Base-by-base conservation (phyloP, 768 basidiomycete species). In the Solioccasus polychromus region DNA sequence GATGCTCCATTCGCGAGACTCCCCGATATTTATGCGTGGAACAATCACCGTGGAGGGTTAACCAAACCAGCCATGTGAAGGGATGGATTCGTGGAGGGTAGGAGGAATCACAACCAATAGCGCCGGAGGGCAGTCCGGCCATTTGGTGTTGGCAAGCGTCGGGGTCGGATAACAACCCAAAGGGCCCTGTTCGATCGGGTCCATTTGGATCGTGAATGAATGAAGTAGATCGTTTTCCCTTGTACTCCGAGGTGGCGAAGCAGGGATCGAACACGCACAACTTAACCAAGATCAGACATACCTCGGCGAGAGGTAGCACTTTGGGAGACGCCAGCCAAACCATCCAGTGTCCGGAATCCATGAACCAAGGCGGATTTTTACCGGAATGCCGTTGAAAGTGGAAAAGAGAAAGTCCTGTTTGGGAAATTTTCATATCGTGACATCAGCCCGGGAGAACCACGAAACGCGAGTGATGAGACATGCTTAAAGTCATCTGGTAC, bases 291-390 rank as follows among this genome's bases (percentile, higher is more conserved):
- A 47, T 45, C 19, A 44, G 24, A 44, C 45, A 25, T 39, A 50
- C 48, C 47, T 39, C 41, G 14, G 19, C 25, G 17, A 42, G 25
- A 23, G 35, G 49, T 34, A 45, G 32, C 46, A 39, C 28, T 39
- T 29, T 48, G 44, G 31, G 38, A 42, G 45, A 45, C 40, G 41
- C 40, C 30, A 40, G 39, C 34, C 45, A 38, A 39, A 62, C 59
- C 59, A 60, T 59, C 53, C 59, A 62, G 59, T 60, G 60, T 23
- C 25, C 32, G 39, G 49, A 37, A 30, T 37, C 42, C 44, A 35
- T 19, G 6, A 43, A 32, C 43, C 44, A 47, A 42, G 39, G 20
- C 23, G 15, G 40, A n/a, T 35, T 17, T 36, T 44, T 17, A 18
- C 19, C 40, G 43, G 23, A 19, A 25, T 30, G n/a, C 30, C 28